Evolutionary conservation across 73 alveolate species (phyloP).

Genomic region (Paramecium sonneborni): DNA sequence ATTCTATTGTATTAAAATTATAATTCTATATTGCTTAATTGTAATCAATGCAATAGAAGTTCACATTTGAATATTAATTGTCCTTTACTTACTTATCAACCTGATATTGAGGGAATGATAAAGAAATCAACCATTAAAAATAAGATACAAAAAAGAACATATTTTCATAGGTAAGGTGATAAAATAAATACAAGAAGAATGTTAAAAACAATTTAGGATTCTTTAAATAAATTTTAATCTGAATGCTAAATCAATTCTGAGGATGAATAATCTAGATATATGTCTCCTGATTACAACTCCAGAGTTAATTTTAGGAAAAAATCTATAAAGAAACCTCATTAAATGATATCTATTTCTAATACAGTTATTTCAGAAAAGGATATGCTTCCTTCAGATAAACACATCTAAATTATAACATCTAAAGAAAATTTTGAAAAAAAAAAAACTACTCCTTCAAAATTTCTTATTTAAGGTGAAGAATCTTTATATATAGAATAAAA

Average conservation of each 20-base stretch:
- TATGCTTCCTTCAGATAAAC: neutral
- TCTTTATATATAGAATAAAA: neutral
- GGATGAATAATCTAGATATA: neutral
- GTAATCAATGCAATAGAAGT: neutral
- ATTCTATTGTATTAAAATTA: neutral
- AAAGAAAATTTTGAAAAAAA: neutral
- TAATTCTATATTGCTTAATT: neutral
- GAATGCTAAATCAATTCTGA: neutral
- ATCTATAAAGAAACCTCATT: neutral
- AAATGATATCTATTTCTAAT: neutral
- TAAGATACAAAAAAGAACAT: neutral
- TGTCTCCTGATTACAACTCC: neutral
- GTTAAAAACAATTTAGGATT: neutral
- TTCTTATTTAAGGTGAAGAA: neutral
- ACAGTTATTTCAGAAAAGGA: neutral
- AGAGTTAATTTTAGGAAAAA: neutral
- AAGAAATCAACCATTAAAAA: neutral
- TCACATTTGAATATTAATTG: neutral
- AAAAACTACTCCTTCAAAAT: neutral
- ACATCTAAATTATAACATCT: neutral
- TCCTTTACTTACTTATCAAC: neutral
- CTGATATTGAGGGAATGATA: conserved; percentile 8
- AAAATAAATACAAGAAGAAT: neutral
- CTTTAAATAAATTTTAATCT: neutral
- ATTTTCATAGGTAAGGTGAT: neutral